A percentile compares a stretch with the other conserved stretches of the same genome.
Evolutionary conservation across 306 rosid species (phyloP).

Genomic region (Lotus japonicus): DNA sequence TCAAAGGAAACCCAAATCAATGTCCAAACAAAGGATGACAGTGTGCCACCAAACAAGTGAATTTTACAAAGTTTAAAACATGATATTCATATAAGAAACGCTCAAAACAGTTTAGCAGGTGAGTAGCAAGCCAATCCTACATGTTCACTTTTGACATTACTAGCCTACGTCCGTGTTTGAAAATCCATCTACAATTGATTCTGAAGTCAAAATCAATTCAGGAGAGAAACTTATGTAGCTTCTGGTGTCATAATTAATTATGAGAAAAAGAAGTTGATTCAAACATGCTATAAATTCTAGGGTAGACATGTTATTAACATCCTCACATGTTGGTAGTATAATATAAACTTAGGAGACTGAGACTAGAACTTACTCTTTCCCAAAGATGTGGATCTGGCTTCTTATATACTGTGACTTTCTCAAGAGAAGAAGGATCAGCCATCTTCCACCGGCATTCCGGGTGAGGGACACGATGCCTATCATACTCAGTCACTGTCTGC

Average conservation of each 20-base stretch:
- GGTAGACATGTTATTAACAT: background rate
- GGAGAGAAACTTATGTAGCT: too few species aligned
- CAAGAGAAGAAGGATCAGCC: slow-evolving; percentile 52
- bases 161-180: background rate
- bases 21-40: background rate
- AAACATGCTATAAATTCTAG: background rate
- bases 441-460: slow-evolving; percentile 88
- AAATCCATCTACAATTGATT: too few species aligned
- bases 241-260: too few species aligned
- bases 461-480: slow-evolving; percentile 53
- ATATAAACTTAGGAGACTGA: background rate
- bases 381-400: slow-evolving; percentile 75
- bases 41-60: background rate
- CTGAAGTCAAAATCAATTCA: too few species aligned
- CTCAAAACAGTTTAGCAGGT: background rate
- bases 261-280: too few species aligned
- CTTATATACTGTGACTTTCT: slow-evolving; percentile 62
- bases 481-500: slow-evolving; percentile 55
- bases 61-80: background rate
- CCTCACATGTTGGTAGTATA: background rate
- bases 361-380: slow-evolving; percentile 68
- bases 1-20: slow-evolving; percentile 13
- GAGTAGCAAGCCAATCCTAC: background rate
- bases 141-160: background rate
- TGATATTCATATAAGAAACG: background rate